Conservation (phyloP, 495 filamentous ascomycete species). For the Aspergillus bertholletiae region DNA sequence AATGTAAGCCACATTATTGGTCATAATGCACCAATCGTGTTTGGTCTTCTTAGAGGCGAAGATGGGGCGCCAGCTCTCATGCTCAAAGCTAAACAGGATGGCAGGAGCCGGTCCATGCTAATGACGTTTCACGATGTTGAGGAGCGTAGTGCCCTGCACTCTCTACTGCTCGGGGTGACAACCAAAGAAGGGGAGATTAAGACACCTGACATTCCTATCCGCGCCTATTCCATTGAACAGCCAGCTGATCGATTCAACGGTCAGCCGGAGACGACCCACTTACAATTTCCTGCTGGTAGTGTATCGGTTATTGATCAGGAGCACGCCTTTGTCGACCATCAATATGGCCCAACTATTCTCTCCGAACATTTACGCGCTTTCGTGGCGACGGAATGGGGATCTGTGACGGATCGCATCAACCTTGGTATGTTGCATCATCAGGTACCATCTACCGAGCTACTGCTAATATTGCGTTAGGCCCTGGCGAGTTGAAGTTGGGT, state of each 20-base stretch:
- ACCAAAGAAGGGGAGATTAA: conserved; percentile 57
- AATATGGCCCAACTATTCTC: conserved; percentile 54
- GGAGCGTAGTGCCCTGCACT: conserved; percentile 63
- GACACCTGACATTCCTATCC: conserved; percentile 57
- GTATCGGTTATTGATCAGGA: conserved; percentile 54
- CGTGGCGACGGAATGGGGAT: conserved; percentile 62
- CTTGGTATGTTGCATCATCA: conserved; percentile 38
- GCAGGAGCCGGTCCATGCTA: conserved; percentile 61
- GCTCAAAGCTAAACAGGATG: conserved; percentile 66
- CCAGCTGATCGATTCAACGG: conserved; percentile 30
- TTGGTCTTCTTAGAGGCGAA: conserved; percentile 66
- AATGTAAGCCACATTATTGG: conserved; percentile 63
- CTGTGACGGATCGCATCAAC: conserved; percentile 70
- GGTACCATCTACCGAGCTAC: not conserved
- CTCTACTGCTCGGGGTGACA: conserved; percentile 63
- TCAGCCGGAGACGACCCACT: conserved; percentile 26
- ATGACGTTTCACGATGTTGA: conserved; percentile 68
- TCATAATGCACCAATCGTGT: conserved; percentile 61
- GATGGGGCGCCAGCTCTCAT: conserved; percentile 63
- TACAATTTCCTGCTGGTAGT: conserved; percentile 40
- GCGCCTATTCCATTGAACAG: conserved; percentile 60
- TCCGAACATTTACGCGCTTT: conserved; percentile 69
- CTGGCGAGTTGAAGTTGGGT: conserved; percentile 64
- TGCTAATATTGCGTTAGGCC: conserved; percentile 28
- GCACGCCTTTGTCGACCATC: conserved; percentile 35